A percentile compares a stretch with the other conserved stretches of the same genome.
These are phyloP conservation scores for Bipolaris gigantea DNA, from an alignment of 2,329 filamentous ascomycete species.

Conservation along the genomic window DNA sequence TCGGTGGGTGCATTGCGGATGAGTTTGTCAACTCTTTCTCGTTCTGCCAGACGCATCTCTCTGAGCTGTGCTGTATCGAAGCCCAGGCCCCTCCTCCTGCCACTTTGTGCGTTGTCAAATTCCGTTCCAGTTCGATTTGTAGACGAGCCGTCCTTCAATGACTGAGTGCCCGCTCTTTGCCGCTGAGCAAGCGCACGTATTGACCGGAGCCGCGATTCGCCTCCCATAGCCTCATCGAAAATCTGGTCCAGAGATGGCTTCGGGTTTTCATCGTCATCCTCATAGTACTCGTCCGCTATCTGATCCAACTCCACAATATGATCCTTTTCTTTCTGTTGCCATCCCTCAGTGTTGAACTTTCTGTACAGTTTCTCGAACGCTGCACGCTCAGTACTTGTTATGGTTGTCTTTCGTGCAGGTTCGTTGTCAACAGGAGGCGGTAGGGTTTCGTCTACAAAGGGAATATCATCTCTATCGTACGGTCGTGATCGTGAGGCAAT, in stretches of 20 bases:
- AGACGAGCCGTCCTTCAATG: background rate
- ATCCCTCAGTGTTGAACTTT: conserved; percentile 26
- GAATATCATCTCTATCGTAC: conserved; percentile 32
- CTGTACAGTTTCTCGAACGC: conserved; percentile 43
- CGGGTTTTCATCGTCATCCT: conserved; percentile 32
- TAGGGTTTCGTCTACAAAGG: conserved; percentile 1
- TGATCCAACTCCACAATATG: conserved; percentile 28
- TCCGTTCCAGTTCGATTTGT: background rate
- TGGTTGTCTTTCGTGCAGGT: conserved; percentile 34
- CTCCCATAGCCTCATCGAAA: conserved; percentile 36
- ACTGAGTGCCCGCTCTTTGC: conserved; percentile 1
- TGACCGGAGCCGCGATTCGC: conserved; percentile 8
- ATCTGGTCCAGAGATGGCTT: conserved; percentile 29
- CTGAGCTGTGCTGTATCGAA: conserved; percentile 19
- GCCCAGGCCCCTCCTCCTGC: conserved; percentile 5
- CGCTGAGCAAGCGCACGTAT: conserved; percentile 1
- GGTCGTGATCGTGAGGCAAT: conserved; percentile 25
- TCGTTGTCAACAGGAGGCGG: conserved; percentile 25
- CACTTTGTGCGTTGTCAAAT: conserved; percentile 11
- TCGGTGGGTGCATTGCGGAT: conserved; percentile 63
- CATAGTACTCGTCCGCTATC: conserved; percentile 37
- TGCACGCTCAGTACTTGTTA: conserved; percentile 41
- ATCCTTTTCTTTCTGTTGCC: conserved; percentile 19
- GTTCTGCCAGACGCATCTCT: conserved; percentile 45
- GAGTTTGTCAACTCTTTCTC: conserved; percentile 55